A percentile compares a stretch with the other conserved stretches of the same genome.
Evolutionary conservation across 768 basidiomycete species (phyloP).

Genomic region (Podaxis carcinomalis): DNA sequence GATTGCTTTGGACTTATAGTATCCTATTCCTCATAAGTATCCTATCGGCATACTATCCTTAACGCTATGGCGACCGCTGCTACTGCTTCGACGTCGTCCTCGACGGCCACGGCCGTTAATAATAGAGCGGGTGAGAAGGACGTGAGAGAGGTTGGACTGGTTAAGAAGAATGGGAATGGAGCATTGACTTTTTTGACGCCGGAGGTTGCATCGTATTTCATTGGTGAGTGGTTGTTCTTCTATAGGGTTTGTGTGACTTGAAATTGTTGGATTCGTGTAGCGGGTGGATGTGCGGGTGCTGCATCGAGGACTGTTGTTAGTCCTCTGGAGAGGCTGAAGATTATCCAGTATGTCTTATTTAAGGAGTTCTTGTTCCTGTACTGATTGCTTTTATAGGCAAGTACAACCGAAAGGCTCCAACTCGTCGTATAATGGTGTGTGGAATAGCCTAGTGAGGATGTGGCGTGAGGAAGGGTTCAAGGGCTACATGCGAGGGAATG

Average conservation of each 20-base stretch:
- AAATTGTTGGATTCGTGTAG: slow-evolving; percentile 21
- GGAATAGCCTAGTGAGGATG: slow-evolving; percentile 80
- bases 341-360: slow-evolving; percentile 77
- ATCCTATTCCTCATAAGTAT: not conserved
- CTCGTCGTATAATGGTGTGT: slow-evolving; percentile 79
- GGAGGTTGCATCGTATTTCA: slow-evolving; percentile 40
- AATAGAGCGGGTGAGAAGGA: not conserved
- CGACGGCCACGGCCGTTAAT: not conserved
- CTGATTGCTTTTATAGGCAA: slow-evolving; percentile 52
- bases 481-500: slow-evolving; percentile 93
- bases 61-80: not conserved
- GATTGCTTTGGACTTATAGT: not conserved
- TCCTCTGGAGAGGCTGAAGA: slow-evolving; percentile 90
- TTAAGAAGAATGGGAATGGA: slow-evolving; percentile 9
- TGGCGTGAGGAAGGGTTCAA: slow-evolving; percentile 91
- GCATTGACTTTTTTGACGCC: slow-evolving; percentile 25
- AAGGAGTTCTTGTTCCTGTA: slow-evolving; percentile 7
- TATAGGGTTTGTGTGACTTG: not conserved
- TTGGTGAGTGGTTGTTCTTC: slow-evolving; percentile 24
- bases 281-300: slow-evolving; percentile 55
- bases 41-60: not conserved
- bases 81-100: not conserved
- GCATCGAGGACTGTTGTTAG: slow-evolving; percentile 89
- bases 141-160: slow-evolving; percentile 5
- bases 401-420: slow-evolving; percentile 71